Percentiles rank a stretch among this genome's conserved stretches.
phyloP scores from a whole-genome alignment of 352 stramenopile genomes.

The Blastocystis sp. region DNA sequence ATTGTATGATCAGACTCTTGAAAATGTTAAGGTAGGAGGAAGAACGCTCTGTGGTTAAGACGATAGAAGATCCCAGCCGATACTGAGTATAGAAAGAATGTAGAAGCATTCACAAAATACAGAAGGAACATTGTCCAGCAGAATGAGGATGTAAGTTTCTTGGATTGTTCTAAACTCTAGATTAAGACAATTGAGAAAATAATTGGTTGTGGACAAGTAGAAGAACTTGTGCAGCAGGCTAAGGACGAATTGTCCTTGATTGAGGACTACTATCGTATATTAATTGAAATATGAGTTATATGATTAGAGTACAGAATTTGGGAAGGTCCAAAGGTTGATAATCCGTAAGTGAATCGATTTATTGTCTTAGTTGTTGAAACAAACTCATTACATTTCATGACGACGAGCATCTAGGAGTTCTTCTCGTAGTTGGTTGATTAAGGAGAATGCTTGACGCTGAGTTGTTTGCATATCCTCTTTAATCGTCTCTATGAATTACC shows the following conservation, averaged over 20 bases:
- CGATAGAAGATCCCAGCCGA: slow-evolving; percentile 54
- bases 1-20: slow-evolving; percentile 65
- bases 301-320: slow-evolving; percentile 27
- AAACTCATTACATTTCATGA: neutral
- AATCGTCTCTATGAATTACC: neutral
- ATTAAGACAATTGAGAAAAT: slow-evolving; percentile 63
- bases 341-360: slow-evolving; percentile 51
- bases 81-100: slow-evolving; percentile 68
- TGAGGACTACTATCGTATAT: slow-evolving; percentile 60
- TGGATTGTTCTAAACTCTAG: neutral
- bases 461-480: slow-evolving; percentile 35
- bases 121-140: slow-evolving; percentile 42
- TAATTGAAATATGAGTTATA: neutral
- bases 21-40: slow-evolving; percentile 38
- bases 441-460: neutral
- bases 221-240: slow-evolving; percentile 61
- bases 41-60: neutral
- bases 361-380: slow-evolving; percentile 20
- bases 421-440: slow-evolving; percentile 11
- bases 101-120: slow-evolving; percentile 66
- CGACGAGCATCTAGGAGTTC: neutral
- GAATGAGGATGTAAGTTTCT: slow-evolving; percentile 18
- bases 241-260: slow-evolving; percentile 66
- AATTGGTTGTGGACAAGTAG: slow-evolving; percentile 65
- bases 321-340: slow-evolving; percentile 48